Base-by-base conservation (phyloP, 257 asterid species). In the Primulina huaijiensis region DNA sequence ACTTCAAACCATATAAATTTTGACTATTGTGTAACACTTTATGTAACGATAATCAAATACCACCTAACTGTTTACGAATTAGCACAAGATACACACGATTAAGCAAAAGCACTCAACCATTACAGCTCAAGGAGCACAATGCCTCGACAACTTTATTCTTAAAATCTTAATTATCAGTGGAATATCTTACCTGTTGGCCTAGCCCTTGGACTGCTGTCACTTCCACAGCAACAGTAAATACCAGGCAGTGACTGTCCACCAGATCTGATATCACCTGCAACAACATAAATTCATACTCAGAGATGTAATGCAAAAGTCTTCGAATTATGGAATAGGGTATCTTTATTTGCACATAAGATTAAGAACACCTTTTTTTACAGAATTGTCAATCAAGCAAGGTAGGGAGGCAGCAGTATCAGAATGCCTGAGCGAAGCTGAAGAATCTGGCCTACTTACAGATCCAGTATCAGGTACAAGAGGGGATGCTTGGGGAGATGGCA, bases 331-430 rank as follows among this genome's bases (percentile, higher is more conserved):
- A 31, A 66, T 43, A 63, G 59, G 46, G 66, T 29, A 6, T 38
- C 58, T 35, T 8, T n/a, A 56, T n/a, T 38, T 38, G 19, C 71
- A 65, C 25, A 52, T 62, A 23, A 69, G 35, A 53, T 69, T 19
- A 58, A 69, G 73, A n/a, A 37, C 70, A 92, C 96, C 96, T 81
- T 80, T 8, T 38, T 38, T 9, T 69, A 75, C 68, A 67, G 92
- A 80, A 78, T 79, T 89, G 57, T 85, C 96, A 9, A 88, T 67
- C 94, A 88, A 65, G 62, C 78, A 83, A 60, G 96, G 92, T 57
- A 77, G 70, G 67, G 89, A 60, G 34, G 83, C 75, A 77, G 76
- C 78, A 76, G 85, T 60, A 75, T 74, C 88, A 12, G 77, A 78
- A 66, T 72, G 83, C 63, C 79, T 75, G 60, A 63, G 83, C 56